These are phyloP conservation scores for Dipteronia sinensis DNA, from an alignment of 345 rosid genomes.

Conservation along the genomic window DNA sequence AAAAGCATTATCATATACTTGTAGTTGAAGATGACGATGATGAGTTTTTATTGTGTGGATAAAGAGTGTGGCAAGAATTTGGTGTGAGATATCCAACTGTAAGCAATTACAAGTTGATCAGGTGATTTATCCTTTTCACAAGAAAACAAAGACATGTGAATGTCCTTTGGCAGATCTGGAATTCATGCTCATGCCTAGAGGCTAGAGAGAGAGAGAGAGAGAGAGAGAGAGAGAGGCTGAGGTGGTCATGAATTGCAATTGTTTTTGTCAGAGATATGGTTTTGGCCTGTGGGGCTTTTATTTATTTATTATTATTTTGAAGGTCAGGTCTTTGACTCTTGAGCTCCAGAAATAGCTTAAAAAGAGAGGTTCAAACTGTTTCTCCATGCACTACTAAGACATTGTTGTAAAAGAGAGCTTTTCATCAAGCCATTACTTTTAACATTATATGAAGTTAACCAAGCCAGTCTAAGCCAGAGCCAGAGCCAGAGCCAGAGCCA, in stretches of 20 bases:
- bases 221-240: neutral
- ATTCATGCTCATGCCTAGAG: constrained; percentile 5
- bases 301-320: constrained; percentile 1
- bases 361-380: neutral
- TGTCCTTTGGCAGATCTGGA: constrained; percentile 54
- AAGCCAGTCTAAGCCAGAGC: neutral
- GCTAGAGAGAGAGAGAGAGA: constrained; percentile 20
- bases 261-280: constrained; percentile 20
- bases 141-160: constrained; percentile 67
- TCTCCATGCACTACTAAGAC: neutral
- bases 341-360: constrained; percentile 7
- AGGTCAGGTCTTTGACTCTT: neutral
- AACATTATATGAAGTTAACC: too few species aligned
- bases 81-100: constrained; percentile 42
- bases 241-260: too few species aligned
- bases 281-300: constrained; percentile 29
- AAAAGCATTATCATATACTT: constrained; percentile 23
- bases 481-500: too few species aligned
- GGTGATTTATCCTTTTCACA: constrained; percentile 36
- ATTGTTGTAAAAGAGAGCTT: neutral
- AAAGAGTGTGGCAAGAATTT: constrained; percentile 22
- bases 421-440: too few species aligned
- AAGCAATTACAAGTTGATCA: constrained; percentile 24
- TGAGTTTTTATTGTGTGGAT: constrained; percentile 27
- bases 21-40: constrained; percentile 27